Percentiles rank a stretch among this genome's conserved stretches.
phyloP scores from a whole-genome alignment of 371 early-diverging fungal species.

The Saksenaea vasiformis region DNA sequence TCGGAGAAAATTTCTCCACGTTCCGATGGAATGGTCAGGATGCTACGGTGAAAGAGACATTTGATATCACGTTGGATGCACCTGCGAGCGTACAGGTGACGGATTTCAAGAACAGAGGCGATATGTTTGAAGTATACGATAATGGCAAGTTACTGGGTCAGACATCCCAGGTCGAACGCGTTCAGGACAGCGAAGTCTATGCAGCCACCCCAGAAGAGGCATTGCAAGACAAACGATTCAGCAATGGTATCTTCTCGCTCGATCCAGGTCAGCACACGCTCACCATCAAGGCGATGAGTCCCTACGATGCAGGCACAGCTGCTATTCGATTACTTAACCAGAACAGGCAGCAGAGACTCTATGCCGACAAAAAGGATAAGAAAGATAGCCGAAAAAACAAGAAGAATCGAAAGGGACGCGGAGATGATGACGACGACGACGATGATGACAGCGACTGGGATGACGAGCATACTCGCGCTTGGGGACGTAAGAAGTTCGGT shows the following conservation, averaged over 20 bases:
- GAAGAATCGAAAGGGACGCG: background rate
- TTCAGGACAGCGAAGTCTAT: background rate
- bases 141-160: slow-evolving; percentile 6
- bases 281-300: slow-evolving; percentile 5
- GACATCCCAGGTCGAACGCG: background rate
- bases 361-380: background rate
- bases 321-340: background rate
- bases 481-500: no score
- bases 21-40: slow-evolving; percentile 48
- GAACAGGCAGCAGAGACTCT: background rate
- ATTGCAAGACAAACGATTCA: background rate
- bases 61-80: slow-evolving; percentile 30
- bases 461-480: background rate
- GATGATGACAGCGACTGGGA: background rate
- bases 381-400: background rate
- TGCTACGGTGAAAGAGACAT: slow-evolving; percentile 33
- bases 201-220: slow-evolving; percentile 5
- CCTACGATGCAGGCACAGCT: background rate
- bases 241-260: background rate
- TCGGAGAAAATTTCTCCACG: slow-evolving; percentile 14
- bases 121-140: slow-evolving; percentile 6
- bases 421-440: background rate
- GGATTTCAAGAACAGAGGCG: slow-evolving; percentile 4
- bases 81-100: slow-evolving; percentile 19
- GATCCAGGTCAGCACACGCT: background rate